Percentiles rank a stretch among this genome's conserved stretches.
These are phyloP conservation scores for Ascosphaera aggregata DNA, from an alignment of 2,329 filamentous ascomycete genomes.

Conservation along the genomic window DNA sequence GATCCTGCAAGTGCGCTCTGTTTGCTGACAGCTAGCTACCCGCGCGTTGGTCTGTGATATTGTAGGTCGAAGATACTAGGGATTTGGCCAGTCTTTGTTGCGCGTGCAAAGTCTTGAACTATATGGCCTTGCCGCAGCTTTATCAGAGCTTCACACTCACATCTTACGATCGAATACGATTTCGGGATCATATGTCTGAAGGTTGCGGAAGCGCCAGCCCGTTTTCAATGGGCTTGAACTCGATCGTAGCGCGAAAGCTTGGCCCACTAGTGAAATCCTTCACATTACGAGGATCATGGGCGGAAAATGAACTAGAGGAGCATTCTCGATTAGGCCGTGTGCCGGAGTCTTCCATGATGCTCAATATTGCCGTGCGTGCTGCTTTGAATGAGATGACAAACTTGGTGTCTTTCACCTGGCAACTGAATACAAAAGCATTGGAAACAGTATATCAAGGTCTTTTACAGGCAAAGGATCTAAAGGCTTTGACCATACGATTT, in stretches of 20 bases:
- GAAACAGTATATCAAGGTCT: constrained; percentile 35
- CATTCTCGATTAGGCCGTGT: constrained; percentile 32
- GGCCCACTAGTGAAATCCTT: constrained; percentile 29
- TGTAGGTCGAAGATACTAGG: constrained; percentile 31
- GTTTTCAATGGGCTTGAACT: constrained; percentile 39
- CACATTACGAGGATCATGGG: constrained; percentile 31
- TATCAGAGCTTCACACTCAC: constrained; percentile 32
- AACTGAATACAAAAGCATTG: constrained; percentile 35
- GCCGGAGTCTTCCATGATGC: constrained; percentile 39
- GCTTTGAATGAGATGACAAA: constrained; percentile 35
- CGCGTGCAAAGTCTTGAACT: constrained; percentile 37
- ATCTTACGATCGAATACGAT: constrained; percentile 35
- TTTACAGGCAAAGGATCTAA: constrained; percentile 24
- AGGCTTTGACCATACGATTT: constrained; percentile 31
- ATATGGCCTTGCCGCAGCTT: constrained; percentile 38
- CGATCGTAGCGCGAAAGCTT: constrained; percentile 32
- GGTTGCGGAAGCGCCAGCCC: constrained; percentile 39
- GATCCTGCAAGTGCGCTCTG: too few species aligned
- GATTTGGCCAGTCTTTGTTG: constrained; percentile 36
- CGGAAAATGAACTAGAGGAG: constrained; percentile 32
- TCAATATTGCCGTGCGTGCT: constrained; percentile 35
- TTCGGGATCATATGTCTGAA: constrained; percentile 32
- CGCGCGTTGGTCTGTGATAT: too few species aligned
- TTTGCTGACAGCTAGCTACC: too few species aligned
- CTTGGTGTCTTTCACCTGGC: constrained; percentile 28